Evolutionary conservation across 768 basidiomycete genomes (phyloP), one percentile per base, ranked within the genome.

Genomic region (Floccularia luteovirens): DNA sequence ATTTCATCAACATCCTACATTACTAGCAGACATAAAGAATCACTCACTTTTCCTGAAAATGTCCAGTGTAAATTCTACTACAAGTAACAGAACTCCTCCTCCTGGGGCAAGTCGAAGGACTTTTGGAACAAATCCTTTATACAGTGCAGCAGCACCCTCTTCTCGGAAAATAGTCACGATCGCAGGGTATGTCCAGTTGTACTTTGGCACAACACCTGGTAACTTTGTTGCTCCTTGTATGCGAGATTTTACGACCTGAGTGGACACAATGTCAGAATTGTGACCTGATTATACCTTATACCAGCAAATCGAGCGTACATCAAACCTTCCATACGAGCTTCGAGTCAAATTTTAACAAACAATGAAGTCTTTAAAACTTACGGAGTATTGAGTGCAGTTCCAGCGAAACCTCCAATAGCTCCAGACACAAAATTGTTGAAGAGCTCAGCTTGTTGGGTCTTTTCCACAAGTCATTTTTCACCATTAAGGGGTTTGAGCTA

Each of bases 91-190:
- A 10, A 99, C 83, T 58, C 94, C 94, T 37, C 94, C 94, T 31
- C 94, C 94, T 0, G 94, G 94, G 10, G 93, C 94, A 19, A 99
- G 74, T 48, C 94, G 77, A 31, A 98, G 73, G 3, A 96, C 92
- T 60, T 99, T 99, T 21, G 94, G 94, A 12, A 87, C 70, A 60
- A 97, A 99, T 24, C 94, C 92, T 57, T 93, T 93, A 73, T 94
- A 96, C 25, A 96, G 67, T 3, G 92, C 90, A 3, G 63, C 76
- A 2, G 82, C 55, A 20, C 92, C 92, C 59, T 96, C 92, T 65
- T 93, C 90, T 19, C 86, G 77, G 46, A 83, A 75, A 48, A 93
- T 90, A 4, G 79, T 82, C 14, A 75, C 62, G 7, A 93, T 67
- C 44, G 89, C 86, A 12, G 93, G 92, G 65, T 93, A 92, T 39